Evolutionary conservation across 768 basidiomycete species (phyloP), one percentile per base, ranked within the genome.

Genomic region (Postia placenta): DNA sequence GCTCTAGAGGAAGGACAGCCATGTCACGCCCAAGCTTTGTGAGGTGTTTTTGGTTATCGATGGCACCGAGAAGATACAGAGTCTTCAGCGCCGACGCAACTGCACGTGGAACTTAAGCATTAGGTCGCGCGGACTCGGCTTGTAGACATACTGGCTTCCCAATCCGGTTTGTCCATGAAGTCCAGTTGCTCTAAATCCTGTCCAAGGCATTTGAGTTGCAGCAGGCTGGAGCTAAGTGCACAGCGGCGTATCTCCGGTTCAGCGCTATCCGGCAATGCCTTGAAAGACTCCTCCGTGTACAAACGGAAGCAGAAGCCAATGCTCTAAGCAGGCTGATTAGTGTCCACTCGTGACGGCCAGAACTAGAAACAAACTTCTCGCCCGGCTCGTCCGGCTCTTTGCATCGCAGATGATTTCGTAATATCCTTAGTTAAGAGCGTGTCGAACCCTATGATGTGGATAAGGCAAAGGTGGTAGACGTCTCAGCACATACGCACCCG

Each of bases 361-460:
- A 27, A 28, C 5, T 0, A 12, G 24, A 0, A 19, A 60, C 68
- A 59, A n/a, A 87, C 88, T 68, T 97, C 92, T 49, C 96, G 91
- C 53, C 96, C 96, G 0, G 95, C 96, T 49, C 96, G 90, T 64
- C 96, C 96, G 2, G 92, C 79, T n/a, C 96, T 76, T 65, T 99
- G 89, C 76, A 83, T 81, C 5, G 96, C 94, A 12, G 88, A 92
- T 2, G 91, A 92, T 65, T 90, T 83, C 22, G 89, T 89, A 53
- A 97, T 88, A 44, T 87, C 81, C 60, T 80, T 79, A 14, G 87
- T 86, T 36, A 91, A 58, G 3, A 98, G 72, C 14, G 89, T 86
- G 65, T 98, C 94, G 57, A 97, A 87, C 2, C 92, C 93, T 92
- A 25, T 43, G 25, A 26, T 28, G 26, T 20, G 17, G 9, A 22